Evolutionary conservation across 2,329 filamentous ascomycete genomes (phyloP).

Genomic region (Venturia asperata): DNA sequence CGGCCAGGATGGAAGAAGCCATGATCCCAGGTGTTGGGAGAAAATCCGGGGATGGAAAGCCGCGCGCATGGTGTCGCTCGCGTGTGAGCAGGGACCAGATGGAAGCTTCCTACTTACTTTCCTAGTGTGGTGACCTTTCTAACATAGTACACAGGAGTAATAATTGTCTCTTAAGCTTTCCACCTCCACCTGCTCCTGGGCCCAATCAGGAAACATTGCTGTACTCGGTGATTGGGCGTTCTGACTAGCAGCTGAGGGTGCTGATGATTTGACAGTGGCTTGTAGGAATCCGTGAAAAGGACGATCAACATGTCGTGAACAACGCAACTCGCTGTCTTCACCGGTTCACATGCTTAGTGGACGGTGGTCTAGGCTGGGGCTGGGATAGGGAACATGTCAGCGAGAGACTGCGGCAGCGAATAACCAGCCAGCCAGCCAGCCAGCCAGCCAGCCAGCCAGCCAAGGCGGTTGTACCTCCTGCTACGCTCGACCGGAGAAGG

Average conservation of each 20-base stretch:
- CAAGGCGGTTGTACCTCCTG: background rate
- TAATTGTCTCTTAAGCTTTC: background rate
- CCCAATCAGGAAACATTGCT: background rate
- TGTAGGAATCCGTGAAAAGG: background rate
- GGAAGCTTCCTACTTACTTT: background rate
- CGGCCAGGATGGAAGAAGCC: background rate
- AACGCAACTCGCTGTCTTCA: background rate
- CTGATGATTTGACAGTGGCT: background rate
- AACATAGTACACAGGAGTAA: too few relatives aligned
- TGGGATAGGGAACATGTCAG: background rate
- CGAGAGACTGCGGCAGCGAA: background rate
- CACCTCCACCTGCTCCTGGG: background rate
- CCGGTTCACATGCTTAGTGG: slow-evolving; percentile 4
- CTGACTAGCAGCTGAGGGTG: background rate
- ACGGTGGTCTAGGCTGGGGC: background rate
- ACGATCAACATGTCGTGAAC: background rate
- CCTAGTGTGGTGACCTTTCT: background rate
- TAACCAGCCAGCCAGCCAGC: background rate
- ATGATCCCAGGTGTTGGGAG: background rate
- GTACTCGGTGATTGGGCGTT: background rate
- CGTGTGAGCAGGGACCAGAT: background rate
- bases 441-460: background rate
- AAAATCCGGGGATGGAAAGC: background rate
- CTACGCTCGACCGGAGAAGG: background rate
- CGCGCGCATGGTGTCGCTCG: background rate